Conservation (phyloP, 129 eudicot genomes). For the Lonicera japonica region DNA sequence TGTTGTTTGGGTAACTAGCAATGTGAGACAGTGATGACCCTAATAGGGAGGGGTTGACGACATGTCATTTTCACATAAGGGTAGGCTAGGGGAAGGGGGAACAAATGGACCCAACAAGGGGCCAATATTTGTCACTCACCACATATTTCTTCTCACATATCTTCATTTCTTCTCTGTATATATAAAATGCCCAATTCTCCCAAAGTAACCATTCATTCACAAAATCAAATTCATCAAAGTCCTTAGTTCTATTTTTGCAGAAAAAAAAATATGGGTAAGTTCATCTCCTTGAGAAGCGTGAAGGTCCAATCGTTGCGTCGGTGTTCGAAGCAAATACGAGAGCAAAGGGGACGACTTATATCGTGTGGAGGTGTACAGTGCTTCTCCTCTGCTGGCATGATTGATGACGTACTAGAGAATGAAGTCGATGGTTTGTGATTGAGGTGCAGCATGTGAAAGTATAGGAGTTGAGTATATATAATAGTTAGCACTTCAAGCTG, state of each 20-base stretch:
- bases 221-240: background rate
- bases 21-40: slow-evolving; percentile 11
- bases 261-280: slow-evolving; percentile 34
- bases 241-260: too few species aligned
- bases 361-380: slow-evolving; percentile 83
- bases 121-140: slow-evolving; percentile 16
- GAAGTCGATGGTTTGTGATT: too few species aligned
- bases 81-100: slow-evolving; percentile 21
- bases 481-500: background rate
- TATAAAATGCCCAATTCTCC: background rate
- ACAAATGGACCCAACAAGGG: slow-evolving; percentile 14
- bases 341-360: slow-evolving; percentile 70
- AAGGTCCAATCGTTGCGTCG: slow-evolving; percentile 39
- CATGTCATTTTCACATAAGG: slow-evolving; percentile 19
- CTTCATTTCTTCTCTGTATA: slow-evolving; percentile 5
- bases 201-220: background rate
- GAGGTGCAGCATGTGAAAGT: background rate
- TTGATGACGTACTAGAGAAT: slow-evolving; percentile 9
- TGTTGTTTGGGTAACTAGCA: too few species aligned
- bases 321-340: slow-evolving; percentile 59
- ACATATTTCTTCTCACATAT: slow-evolving; percentile 16
- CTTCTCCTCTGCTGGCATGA: slow-evolving; percentile 79
- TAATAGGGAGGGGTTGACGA: slow-evolving; percentile 4
- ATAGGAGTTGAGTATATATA: background rate
- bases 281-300: slow-evolving; percentile 31